Percentiles rank a stretch among this genome's conserved stretches.
Conservation (phyloP, 2,329 filamentous ascomycete species). For the Ascochyta pisi region DNA sequence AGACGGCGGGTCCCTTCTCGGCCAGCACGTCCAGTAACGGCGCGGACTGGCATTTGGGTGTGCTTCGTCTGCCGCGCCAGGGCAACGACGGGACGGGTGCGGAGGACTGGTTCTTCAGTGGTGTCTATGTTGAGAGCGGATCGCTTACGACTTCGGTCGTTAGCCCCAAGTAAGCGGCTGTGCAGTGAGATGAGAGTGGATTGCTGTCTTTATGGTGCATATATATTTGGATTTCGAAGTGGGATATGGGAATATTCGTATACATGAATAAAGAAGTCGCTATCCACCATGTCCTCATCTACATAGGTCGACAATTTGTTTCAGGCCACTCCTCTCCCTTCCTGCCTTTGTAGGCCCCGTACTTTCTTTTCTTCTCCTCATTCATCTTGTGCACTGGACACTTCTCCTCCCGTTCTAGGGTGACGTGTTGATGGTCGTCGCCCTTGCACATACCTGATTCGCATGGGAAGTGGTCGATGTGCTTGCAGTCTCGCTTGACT, state of each 20-base stretch:
- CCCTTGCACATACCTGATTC: constrained; percentile 2
- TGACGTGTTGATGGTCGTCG: not conserved
- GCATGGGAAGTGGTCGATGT: not conserved
- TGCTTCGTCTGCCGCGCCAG: constrained; percentile 67
- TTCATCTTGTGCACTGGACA: not conserved
- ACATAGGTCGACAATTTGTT: not conserved
- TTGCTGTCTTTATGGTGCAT: not conserved
- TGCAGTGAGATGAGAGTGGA: not conserved
- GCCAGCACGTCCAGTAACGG: constrained; percentile 70
- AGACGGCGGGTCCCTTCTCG: constrained; percentile 66
- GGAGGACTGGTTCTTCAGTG: constrained; percentile 76
- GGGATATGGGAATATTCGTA: no score
- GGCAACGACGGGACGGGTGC: constrained; percentile 59
- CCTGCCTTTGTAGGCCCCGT: not conserved
- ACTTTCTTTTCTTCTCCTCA: not conserved
- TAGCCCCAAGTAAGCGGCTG: constrained; percentile 28
- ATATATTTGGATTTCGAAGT: no score
- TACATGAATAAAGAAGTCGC: no score
- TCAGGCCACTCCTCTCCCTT: not conserved
- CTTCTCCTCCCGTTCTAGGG: not conserved
- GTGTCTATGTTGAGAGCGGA: constrained; percentile 72
- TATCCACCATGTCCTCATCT: not conserved
- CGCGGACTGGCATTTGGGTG: constrained; percentile 75
- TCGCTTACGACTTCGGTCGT: constrained; percentile 45
- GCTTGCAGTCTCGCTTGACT: not conserved